Percentiles rank a stretch among this genome's conserved stretches.
These are phyloP conservation scores for Hibiscus tridactylites DNA, from an alignment of 345 rosid species.

Conservation along the genomic window DNA sequence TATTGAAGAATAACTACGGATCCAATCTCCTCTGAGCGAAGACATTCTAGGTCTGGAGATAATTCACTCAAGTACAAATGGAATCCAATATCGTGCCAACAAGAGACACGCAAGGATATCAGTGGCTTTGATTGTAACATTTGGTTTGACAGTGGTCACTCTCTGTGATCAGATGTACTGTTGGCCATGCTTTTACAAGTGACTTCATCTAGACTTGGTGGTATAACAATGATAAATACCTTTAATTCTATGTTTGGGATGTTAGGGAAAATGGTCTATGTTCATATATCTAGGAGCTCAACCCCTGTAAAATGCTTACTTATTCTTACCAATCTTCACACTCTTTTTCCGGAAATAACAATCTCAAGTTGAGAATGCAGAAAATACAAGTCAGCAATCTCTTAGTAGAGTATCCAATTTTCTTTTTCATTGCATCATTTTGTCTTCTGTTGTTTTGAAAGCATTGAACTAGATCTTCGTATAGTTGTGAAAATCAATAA, in stretches of 20 bases:
- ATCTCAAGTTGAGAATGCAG: too few relatives aligned
- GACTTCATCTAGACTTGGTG: conserved; percentile 41
- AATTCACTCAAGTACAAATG: conserved; percentile 25
- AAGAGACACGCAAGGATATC: conserved; percentile 21
- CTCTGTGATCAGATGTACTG: conserved; percentile 62
- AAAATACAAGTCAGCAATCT: too few relatives aligned
- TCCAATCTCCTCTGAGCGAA: conserved; percentile 23
- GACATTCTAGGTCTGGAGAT: conserved; percentile 23
- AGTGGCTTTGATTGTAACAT: conserved; percentile 7
- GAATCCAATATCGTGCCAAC: conserved; percentile 18
- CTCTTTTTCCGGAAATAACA: too few relatives aligned
- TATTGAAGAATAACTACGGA: too few relatives aligned
- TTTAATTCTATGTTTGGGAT: conserved; percentile 44
- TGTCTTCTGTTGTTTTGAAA: too few relatives aligned
- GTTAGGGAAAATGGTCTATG: conserved; percentile 53
- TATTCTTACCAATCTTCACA: too few relatives aligned
- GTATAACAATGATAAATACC: conserved; percentile 32
- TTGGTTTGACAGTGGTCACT: conserved; percentile 33
- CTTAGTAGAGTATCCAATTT: too few relatives aligned
- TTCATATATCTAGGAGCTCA: conserved; percentile 42
- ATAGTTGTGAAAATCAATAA: too few relatives aligned
- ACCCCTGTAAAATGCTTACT: too few relatives aligned
- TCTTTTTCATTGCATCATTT: too few relatives aligned
- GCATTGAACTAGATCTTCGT: too few relatives aligned
- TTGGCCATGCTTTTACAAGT: conserved; percentile 75